phyloP scores from a whole-genome alignment of 2,329 filamentous ascomycete genomes.

The Aspergillus sp. region DNA sequence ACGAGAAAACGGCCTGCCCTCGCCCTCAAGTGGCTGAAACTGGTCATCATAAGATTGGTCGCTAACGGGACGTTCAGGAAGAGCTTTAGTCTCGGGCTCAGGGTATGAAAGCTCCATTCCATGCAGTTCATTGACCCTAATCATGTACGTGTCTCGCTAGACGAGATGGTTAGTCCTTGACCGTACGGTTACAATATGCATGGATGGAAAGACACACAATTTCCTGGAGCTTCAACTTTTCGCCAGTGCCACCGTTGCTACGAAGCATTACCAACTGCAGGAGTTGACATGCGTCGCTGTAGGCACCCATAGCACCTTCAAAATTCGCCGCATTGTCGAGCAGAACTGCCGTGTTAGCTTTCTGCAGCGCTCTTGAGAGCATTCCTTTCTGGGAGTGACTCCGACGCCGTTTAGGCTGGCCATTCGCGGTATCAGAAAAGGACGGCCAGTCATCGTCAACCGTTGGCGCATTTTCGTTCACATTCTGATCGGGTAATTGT shows the following conservation, averaged over 20 bases:
- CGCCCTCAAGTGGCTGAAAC: constrained; percentile 24
- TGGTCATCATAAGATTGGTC: constrained; percentile 42
- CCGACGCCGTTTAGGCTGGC: constrained; percentile 27
- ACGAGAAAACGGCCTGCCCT: constrained; percentile 34
- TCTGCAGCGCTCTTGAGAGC: constrained; percentile 89
- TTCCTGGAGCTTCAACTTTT: constrained; percentile 71
- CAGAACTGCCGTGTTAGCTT: constrained; percentile 90
- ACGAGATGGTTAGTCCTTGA: constrained; percentile 6
- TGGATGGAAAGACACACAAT: constrained; percentile 57
- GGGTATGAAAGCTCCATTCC: constrained; percentile 51
- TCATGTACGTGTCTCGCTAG: constrained; percentile 80
- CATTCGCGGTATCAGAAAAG: constrained; percentile 16
- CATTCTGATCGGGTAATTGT: constrained; percentile 8
- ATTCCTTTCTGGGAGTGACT: constrained; percentile 81
- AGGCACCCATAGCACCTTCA: constrained; percentile 80
- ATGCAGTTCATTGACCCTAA: constrained; percentile 77
- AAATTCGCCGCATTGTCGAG: constrained; percentile 95
- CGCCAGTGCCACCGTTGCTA: constrained; percentile 77
- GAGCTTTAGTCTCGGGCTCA: constrained; percentile 55
- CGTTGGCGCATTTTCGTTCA: constrained; percentile 10
- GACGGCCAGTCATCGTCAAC: constrained; percentile 18
- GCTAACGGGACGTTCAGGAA: constrained; percentile 63
- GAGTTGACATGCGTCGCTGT: constrained; percentile 80
- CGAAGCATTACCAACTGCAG: constrained; percentile 79
- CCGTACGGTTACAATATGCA: background rate